Evolutionary conservation across 2,329 filamentous ascomycete species (phyloP).

Genomic region (Neopestalotiopsis rosae): DNA sequence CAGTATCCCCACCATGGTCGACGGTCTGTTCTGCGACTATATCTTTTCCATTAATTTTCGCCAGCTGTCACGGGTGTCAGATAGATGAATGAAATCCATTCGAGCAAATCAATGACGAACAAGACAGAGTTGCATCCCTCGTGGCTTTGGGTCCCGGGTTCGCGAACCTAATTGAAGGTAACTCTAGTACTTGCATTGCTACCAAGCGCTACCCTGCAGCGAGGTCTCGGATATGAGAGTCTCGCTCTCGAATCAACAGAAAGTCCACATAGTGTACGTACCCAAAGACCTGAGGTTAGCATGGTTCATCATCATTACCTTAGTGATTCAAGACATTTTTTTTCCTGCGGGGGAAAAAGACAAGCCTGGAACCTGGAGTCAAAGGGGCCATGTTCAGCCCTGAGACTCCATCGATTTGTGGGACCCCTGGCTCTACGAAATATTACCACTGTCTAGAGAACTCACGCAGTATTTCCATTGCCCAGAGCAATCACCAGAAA

Average conservation of each 20-base stretch:
- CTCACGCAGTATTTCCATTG: not conserved
- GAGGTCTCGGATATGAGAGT: not conserved
- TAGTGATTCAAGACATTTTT: not conserved
- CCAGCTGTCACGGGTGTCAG: not conserved
- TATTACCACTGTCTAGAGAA: not conserved
- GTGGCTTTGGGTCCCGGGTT: not conserved
- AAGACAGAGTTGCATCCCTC: not conserved
- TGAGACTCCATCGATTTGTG: not conserved
- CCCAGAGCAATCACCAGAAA: too few species aligned
- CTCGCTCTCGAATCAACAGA: not conserved
- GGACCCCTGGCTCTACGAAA: not conserved
- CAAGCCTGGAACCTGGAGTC: not conserved
- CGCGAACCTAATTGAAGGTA: not conserved
- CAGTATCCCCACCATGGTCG: too few species aligned
- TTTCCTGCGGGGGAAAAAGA: not conserved
- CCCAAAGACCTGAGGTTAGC: too few species aligned
- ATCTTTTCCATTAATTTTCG: not conserved
- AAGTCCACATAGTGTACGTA: not conserved
- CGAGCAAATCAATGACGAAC: not conserved
- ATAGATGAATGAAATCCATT: not conserved
- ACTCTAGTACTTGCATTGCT: not conserved
- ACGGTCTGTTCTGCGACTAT: not conserved
- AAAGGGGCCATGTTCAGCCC: not conserved
- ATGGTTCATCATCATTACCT: too few species aligned
- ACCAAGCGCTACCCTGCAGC: not conserved